Evolutionary conservation across 108 stramenopile species (phyloP).

Genomic region (Pseudonitzschia multiseries): DNA sequence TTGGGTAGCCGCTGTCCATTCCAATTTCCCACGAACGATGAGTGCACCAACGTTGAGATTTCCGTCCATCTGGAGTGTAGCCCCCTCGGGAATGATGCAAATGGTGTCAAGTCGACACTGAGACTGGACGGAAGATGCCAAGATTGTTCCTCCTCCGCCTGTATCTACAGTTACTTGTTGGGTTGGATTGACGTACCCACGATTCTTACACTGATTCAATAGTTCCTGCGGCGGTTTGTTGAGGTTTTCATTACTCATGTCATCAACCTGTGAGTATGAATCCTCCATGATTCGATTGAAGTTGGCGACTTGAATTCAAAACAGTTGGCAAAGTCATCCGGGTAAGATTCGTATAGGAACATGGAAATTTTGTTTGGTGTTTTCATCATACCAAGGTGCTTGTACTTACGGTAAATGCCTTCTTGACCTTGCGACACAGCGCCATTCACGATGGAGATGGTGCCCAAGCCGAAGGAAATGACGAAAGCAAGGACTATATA

Average conservation of each 20-base stretch:
- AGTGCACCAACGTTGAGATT: slow-evolving; percentile 50
- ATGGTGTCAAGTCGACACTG: slow-evolving; percentile 23
- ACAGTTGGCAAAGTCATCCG: background rate
- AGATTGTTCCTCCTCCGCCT: background rate
- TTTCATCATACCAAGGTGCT: background rate
- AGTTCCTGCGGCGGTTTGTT: slow-evolving; percentile 1
- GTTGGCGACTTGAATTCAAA: slow-evolving; percentile 16
- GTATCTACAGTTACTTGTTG: background rate
- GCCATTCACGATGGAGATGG: background rate
- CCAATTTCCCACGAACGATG: slow-evolving; percentile 40
- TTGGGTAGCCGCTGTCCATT: slow-evolving; percentile 45
- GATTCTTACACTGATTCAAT: slow-evolving; percentile 16
- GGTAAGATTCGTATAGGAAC: background rate
- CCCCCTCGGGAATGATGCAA: slow-evolving; percentile 45
- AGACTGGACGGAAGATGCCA: slow-evolving; percentile 14
- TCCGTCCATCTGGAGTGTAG: slow-evolving; percentile 36
- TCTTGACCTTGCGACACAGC: background rate
- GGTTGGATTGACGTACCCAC: slow-evolving; percentile 1
- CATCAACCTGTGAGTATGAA: slow-evolving; percentile 27
- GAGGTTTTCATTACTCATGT: background rate
- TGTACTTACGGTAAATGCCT: background rate
- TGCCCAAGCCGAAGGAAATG: background rate
- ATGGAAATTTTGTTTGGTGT: background rate
- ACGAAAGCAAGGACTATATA: background rate
- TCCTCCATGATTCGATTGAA: slow-evolving; percentile 19